Evolutionary conservation across 2,329 filamentous ascomycete species (phyloP).

Genomic region (Trichoderma sp.): DNA sequence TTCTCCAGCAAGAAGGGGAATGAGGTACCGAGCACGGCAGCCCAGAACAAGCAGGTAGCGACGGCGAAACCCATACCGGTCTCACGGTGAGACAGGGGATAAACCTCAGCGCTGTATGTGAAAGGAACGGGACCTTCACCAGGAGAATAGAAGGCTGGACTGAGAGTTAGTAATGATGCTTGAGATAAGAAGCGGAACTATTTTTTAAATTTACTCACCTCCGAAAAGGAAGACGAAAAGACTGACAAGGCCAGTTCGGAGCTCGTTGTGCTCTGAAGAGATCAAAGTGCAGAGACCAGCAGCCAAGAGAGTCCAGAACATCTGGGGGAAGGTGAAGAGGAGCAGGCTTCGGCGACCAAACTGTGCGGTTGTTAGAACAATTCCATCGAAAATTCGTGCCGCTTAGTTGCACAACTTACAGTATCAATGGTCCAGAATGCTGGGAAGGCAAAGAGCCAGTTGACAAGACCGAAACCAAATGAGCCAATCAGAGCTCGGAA

Average conservation of each 20-base stretch:
- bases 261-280: constrained; percentile 33
- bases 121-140: constrained; percentile 63
- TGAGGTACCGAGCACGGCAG: constrained; percentile 47
- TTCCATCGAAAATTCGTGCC: neutral
- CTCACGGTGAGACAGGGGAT: constrained; percentile 61
- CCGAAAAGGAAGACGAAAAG: constrained; percentile 64
- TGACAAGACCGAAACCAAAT: constrained; percentile 52
- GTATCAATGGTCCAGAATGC: constrained; percentile 66
- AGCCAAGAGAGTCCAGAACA: constrained; percentile 55
- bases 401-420: constrained; percentile 19
- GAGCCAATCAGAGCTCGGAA: constrained; percentile 51
- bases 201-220: constrained; percentile 26
- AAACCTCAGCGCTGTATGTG: constrained; percentile 61
- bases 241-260: constrained; percentile 53
- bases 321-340: constrained; percentile 64
- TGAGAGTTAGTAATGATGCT: neutral
- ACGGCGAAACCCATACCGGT: constrained; percentile 63
- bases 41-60: constrained; percentile 57
- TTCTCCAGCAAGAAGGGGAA: constrained; percentile 47
- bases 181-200: neutral
- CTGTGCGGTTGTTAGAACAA: constrained; percentile 20
- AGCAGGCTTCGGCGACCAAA: constrained; percentile 61
- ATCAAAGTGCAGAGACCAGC: constrained; percentile 40
- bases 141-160: constrained; percentile 56
- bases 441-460: constrained; percentile 64